Base-by-base conservation (phyloP, 768 basidiomycete genomes). In the Gelatoporia subvermispora region DNA sequence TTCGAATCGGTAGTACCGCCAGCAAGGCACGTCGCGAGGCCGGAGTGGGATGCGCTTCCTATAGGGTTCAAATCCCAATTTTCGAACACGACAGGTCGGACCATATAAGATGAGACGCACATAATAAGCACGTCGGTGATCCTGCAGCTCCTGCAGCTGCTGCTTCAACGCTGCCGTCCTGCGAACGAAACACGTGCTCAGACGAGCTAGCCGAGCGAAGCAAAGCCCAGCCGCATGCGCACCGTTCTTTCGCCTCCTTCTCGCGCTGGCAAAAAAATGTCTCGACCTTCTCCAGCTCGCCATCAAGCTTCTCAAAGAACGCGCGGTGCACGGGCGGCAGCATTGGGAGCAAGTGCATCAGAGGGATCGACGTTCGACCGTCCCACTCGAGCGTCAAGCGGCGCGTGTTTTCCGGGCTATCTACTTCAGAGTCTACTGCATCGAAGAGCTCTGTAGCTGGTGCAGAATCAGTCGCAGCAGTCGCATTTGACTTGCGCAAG, bases 261-360 rank as follows among this genome's bases (percentile, higher is more conserved):
- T 82, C 93, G 23, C 83, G 76, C 21, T 78, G 80, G 4, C 77
- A 59, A 62, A 90, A 98, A 65, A 99, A 99, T 1, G 70, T 67
- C 50, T 89, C 88, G 11, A 97, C 81, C 64, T 95, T 96, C 18
- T 85, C 81, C 2, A 97, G 71, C 62, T 99, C 85, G 0, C 61
- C 61, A 55, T 96, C 88, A 7, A 97, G 73, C 20, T 81, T 72
- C 2, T 79, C 74, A 51, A 98, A 89, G 69, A 96, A 98, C 5
- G 72, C 72, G 24, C 67, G 60, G 59, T 94, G 86, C 20, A 75
- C 67, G 0, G 79, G 72, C 11, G 81, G 74, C 17, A 93, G 70
- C 9, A 73, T 64, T 4, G 75, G 70, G 18, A 85, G 62, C 21
- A 88, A 65, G 10, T 60, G 50, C 35, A 55, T 49, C 24, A 66